These are phyloP conservation scores for Barbarea vulgaris DNA, from an alignment of 345 rosid species.

Conservation along the genomic window DNA sequence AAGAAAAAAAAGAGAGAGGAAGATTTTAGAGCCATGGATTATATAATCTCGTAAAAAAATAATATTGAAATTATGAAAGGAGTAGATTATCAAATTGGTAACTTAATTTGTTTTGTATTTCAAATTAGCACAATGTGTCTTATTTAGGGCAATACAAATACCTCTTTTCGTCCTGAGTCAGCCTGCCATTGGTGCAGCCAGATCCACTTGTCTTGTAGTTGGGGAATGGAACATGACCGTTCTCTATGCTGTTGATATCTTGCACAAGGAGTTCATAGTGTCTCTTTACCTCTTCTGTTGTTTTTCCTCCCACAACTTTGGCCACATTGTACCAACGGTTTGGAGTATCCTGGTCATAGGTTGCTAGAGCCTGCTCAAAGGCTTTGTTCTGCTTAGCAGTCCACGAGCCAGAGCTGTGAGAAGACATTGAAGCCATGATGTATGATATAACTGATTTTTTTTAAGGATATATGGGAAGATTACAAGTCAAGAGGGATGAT, in stretches of 20 bases:
- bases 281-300: conserved; percentile 71
- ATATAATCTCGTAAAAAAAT: no score
- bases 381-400: conserved; percentile 81
- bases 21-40: neutral
- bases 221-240: conserved; percentile 75
- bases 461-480: neutral
- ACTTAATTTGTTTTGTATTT: neutral
- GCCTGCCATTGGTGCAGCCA: conserved; percentile 34
- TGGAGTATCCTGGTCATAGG: conserved; percentile 80
- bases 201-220: conserved; percentile 54
- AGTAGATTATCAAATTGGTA: neutral
- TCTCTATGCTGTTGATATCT: conserved; percentile 67
- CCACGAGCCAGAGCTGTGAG: conserved; percentile 57
- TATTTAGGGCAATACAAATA: neutral
- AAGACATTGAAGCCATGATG: conserved; percentile 72
- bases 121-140: neutral
- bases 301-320: conserved; percentile 72
- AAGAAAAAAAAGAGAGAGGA: neutral
- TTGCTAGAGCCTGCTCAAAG: conserved; percentile 80
- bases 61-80: neutral
- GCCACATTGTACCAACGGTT: conserved; percentile 91
- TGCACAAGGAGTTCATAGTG: conserved; percentile 68
- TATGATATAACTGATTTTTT: neutral
- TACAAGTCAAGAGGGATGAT: conserved; percentile 27
- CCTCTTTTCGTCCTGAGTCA: conserved; percentile 40